These are phyloP conservation scores for Pseudozyma thailandica DNA, from an alignment of 1,284 basidiomycete species.

Conservation along the genomic window DNA sequence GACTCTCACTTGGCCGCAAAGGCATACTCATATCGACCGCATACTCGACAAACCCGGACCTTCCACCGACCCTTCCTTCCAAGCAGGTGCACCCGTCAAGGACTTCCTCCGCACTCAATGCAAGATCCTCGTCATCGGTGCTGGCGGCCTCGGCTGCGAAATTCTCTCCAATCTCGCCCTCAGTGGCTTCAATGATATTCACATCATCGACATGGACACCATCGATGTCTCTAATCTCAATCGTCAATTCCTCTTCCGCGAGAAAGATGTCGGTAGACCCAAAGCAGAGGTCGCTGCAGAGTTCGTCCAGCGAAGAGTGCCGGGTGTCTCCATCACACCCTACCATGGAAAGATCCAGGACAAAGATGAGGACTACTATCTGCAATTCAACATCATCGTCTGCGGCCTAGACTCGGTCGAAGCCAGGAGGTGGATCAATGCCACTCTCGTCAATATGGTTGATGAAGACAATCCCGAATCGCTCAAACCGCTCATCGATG, in stretches of 20 bases:
- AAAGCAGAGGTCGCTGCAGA: slow-evolving; percentile 95
- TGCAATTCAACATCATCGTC: slow-evolving; percentile 95
- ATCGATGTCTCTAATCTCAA: slow-evolving; percentile 99
- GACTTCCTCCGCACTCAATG: slow-evolving; percentile 82
- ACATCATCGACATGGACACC: slow-evolving; percentile 99
- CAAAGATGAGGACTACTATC: slow-evolving; percentile 93
- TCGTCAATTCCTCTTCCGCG: slow-evolving; percentile 94
- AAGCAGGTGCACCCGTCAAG: slow-evolving; percentile 74
- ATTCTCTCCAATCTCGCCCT: slow-evolving; percentile 64
- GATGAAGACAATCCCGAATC: slow-evolving; percentile 84
- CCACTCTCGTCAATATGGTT: slow-evolving; percentile 92
- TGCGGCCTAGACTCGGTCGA: slow-evolving; percentile 90
- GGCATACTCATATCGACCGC: slow-evolving; percentile 70
- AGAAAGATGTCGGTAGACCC: slow-evolving; percentile 89
- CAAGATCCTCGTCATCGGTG: slow-evolving; percentile 92
- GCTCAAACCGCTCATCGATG: slow-evolving; percentile 97
- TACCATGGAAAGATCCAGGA: slow-evolving; percentile 98
- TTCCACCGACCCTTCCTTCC: slow-evolving; percentile 53
- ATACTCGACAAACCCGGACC: slow-evolving; percentile 79
- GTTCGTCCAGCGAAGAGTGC: slow-evolving; percentile 84
- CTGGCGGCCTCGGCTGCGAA: slow-evolving; percentile 66
- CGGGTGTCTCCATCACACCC: slow-evolving; percentile 93
- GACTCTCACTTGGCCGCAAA: slow-evolving; percentile 12
- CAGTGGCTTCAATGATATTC: slow-evolving; percentile 95
- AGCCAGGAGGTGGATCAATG: slow-evolving; percentile 98